Evolutionary conservation across 805 yeast genomes (phyloP), one percentile per base, ranked within the genome.

Genomic region (Zygoascus bituminiphila): DNA sequence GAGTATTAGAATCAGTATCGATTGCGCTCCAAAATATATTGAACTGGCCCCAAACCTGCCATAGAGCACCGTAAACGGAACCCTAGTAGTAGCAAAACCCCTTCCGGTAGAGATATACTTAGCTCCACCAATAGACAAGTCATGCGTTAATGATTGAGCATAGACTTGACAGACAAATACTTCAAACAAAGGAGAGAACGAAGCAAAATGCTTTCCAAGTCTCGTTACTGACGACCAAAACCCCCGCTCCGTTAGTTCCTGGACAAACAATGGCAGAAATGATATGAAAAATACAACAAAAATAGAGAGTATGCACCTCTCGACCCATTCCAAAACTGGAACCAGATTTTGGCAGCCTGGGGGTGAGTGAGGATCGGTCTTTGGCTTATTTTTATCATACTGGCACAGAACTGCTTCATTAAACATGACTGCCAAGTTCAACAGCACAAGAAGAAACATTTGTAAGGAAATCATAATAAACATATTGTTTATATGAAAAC

Each of bases 71-170:
- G 78, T 66, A 59, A 84, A 82, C 29, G 87, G 79, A 42, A 77
- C 72, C 61, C 95, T 73, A 1, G 79, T 72, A 2, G 89, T 85
- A 1, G 94, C 88, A 62, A 85, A 80, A 9, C 88, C 88, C 65
- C 94, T 73, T 14, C 93, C 93, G 1, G 93, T 85, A 1, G 89
- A 81, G 58, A 84, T 82, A 66, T 85, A 85, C 58, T 79, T 73
- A 2, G 94, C 94, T 54, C 91, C 93, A 45, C 94, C 93, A 51
- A 82, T 72, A 10, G 84, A 68, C 54, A 85, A 65, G 64, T 84
- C 88, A 53, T 77, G 79, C 39, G 75, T 68, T 62, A 85, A 70
- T 0, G 91, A 78, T 44, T 80, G 78, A 2, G 91, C 81, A 62
- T 85, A 85, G 7, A 84, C 78, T 57, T 82, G 81, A 58, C 88